Evolutionary conservation across 306 rosid species (phyloP).

Genomic region (Fragaria vesca): DNA sequence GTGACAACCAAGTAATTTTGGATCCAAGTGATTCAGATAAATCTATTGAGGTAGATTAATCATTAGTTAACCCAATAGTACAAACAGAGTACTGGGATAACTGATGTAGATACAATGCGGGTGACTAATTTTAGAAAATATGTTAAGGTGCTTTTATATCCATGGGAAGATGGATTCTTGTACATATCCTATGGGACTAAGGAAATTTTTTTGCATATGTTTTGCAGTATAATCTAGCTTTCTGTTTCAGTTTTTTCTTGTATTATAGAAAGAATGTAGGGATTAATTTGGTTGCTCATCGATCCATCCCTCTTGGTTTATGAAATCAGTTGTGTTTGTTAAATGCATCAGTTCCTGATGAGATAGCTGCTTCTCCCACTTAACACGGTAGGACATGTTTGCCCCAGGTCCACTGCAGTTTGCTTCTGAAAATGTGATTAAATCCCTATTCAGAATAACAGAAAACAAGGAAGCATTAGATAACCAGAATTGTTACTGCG

Average conservation of each 20-base stretch:
- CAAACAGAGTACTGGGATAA: not conserved
- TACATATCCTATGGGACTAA: not conserved
- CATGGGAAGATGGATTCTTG: not conserved
- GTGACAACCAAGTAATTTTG: not conserved
- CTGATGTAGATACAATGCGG: not conserved
- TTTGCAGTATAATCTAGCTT: not conserved
- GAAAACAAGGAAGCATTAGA: not conserved
- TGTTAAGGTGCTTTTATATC: not conserved
- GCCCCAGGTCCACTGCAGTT: slow-evolving; percentile 22
- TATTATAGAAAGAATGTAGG: not conserved
- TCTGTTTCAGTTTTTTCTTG: not conserved
- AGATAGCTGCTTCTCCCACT: slow-evolving; percentile 24
- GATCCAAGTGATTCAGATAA: not conserved
- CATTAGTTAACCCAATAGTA: not conserved
- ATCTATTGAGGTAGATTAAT: not conserved
- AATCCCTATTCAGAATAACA: slow-evolving; percentile 4
- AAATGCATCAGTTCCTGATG: not conserved
- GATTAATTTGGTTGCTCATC: slow-evolving; percentile 1
- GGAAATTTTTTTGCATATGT: not conserved
- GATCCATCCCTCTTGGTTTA: slow-evolving; percentile 28
- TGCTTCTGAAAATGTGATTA: slow-evolving; percentile 14
- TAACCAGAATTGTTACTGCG: not conserved
- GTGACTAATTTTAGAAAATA: not conserved
- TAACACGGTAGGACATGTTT: slow-evolving; percentile 2
- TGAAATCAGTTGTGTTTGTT: not conserved